Percentiles rank a stretch among this genome's conserved stretches.
These are phyloP conservation scores for Yamadazyma akitaensis DNA, from an alignment of 805 yeast genomes.

Conservation along the genomic window DNA sequence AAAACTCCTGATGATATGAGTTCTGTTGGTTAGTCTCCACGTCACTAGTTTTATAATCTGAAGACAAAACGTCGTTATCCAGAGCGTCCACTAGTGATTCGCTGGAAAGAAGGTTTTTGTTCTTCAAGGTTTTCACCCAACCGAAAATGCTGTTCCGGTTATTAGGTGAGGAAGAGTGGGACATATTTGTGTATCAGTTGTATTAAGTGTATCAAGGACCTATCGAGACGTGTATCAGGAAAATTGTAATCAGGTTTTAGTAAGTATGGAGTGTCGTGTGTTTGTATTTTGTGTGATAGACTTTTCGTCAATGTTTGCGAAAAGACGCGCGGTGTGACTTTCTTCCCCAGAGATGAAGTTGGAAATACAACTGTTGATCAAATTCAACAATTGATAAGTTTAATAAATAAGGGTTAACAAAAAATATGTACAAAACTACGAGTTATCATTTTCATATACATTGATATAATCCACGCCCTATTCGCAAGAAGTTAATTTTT, in stretches of 20 bases:
- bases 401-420: no score
- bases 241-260: no score
- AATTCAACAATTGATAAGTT: neutral
- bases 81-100: slow-evolving; percentile 37
- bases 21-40: slow-evolving; percentile 8
- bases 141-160: slow-evolving; percentile 40
- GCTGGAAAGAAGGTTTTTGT: slow-evolving; percentile 31
- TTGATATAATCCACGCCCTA: neutral
- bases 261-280: neutral
- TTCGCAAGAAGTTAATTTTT: neutral
- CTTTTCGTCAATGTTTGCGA: slow-evolving; percentile 7
- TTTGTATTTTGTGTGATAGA: neutral
- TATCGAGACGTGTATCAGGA: neutral
- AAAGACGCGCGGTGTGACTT: slow-evolving; percentile 3
- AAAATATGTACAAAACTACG: neutral
- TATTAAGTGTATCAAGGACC: neutral
- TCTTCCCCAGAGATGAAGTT: neutral
- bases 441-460: neutral
- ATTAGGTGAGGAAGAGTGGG: slow-evolving; percentile 37
- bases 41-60: slow-evolving; percentile 9
- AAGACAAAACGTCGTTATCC: slow-evolving; percentile 12
- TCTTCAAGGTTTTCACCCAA: slow-evolving; percentile 44
- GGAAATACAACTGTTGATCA: neutral
- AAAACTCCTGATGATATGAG: slow-evolving; percentile 16
- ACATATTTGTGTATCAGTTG: slow-evolving; percentile 20